Evolutionary conservation across 257 asterid species (phyloP).

Genomic region (Echium plantagineum): DNA sequence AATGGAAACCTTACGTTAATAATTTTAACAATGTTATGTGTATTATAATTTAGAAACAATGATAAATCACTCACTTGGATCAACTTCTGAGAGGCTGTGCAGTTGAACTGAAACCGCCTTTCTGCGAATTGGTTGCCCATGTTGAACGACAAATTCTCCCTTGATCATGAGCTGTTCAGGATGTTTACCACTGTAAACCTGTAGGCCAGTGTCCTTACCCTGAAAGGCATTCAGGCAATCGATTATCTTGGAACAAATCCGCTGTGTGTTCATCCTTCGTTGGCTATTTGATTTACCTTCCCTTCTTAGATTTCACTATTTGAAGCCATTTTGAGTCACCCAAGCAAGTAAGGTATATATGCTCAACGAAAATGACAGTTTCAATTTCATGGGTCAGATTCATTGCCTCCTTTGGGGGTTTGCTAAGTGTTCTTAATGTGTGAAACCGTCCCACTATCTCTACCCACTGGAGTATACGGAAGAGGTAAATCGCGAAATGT

Average conservation of each 20-base stretch:
- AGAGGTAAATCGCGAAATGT: too few species aligned
- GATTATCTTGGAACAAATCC: constrained; percentile 11
- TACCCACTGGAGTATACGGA: too few species aligned
- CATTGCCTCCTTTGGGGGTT: constrained; percentile 16
- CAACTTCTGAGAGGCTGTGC: constrained; percentile 20
- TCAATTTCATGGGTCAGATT: constrained; percentile 25
- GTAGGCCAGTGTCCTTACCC: constrained; percentile 8
- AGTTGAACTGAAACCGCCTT: constrained; percentile 27
- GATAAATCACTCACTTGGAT: constrained; percentile 21
- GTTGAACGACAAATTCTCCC: constrained; percentile 31
- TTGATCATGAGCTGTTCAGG: constrained; percentile 4
- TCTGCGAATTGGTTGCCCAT: constrained; percentile 19
- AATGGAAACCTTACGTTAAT: background rate
- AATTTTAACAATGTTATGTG: too few species aligned
- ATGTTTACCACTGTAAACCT: background rate
- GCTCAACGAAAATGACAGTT: constrained; percentile 2
- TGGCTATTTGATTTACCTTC: background rate
- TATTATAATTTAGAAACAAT: background rate
- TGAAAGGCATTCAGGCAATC: constrained; percentile 19
- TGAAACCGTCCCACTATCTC: too few species aligned
- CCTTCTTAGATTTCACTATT: background rate
- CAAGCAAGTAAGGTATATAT: background rate
- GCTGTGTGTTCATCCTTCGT: constrained; percentile 4
- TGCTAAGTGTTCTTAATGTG: too few species aligned
- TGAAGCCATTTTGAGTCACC: background rate